Percentiles rank a stretch among this genome's conserved stretches.
Conservation (phyloP, 2,329 filamentous ascomycete genomes). For the Ilyonectria robusta region DNA sequence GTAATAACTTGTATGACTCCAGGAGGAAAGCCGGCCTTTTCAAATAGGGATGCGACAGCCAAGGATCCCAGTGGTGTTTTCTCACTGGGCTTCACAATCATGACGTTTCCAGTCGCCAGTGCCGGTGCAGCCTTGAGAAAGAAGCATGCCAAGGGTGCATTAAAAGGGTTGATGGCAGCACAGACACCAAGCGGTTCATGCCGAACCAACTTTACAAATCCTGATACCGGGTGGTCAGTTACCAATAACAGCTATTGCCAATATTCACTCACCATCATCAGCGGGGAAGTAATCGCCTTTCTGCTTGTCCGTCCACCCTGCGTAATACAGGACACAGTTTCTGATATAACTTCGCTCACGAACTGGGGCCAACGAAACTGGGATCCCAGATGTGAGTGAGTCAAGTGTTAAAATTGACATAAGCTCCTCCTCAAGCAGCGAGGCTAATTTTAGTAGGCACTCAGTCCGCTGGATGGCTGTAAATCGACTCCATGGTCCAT, state of each 20-base stretch:
- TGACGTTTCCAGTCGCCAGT: constrained; percentile 66
- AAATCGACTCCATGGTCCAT: constrained; percentile 29
- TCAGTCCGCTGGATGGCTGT: constrained; percentile 27
- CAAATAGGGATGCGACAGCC: constrained; percentile 60
- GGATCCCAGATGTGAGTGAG: constrained; percentile 30
- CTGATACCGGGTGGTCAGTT: constrained; percentile 1
- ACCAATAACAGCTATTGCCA: neutral
- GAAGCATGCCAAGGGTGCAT: constrained; percentile 30
- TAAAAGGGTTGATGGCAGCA: constrained; percentile 32
- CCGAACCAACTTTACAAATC: constrained; percentile 29
- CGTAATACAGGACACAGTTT: constrained; percentile 32
- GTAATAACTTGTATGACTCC: constrained; percentile 63
- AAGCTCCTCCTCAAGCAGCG: constrained; percentile 28
- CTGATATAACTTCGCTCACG: constrained; percentile 32
- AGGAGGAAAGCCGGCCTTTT: constrained; percentile 68
- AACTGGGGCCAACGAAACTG: constrained; percentile 28
- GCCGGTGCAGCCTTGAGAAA: constrained; percentile 58
- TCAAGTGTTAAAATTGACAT: constrained; percentile 23
- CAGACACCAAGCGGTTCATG: constrained; percentile 33
- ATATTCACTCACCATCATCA: constrained; percentile 28
- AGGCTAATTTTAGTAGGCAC: constrained; percentile 31
- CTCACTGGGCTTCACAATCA: constrained; percentile 70
- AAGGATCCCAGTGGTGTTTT: constrained; percentile 61
- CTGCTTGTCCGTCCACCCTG: constrained; percentile 35
- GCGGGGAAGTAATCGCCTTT: constrained; percentile 31